Percentiles rank a stretch among this genome's conserved stretches.
Evolutionary conservation across 139 green algal genomes (phyloP).

Genomic region (Diplosphaera chodatii): DNA sequence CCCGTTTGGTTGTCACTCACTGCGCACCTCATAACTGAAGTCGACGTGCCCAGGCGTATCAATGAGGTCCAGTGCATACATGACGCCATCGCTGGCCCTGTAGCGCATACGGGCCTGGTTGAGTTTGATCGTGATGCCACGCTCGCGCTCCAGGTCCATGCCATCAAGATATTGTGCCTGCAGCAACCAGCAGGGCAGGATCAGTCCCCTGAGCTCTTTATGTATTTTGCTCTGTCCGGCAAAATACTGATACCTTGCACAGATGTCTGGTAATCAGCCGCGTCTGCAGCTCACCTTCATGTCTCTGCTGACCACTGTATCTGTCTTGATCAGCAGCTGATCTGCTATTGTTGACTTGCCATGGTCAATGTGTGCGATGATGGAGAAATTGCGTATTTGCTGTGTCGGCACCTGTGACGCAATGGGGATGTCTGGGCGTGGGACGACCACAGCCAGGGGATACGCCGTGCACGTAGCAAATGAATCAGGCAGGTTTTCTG

Average conservation of each 20-base stretch:
- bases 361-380: slow-evolving; percentile 84
- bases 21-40: slow-evolving; percentile 81
- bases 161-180: slow-evolving; percentile 91
- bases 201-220: no score
- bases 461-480: no score
- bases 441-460: no score
- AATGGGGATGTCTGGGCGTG: no score
- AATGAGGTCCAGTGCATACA: slow-evolving; percentile 84
- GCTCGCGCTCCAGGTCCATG: slow-evolving; percentile 78
- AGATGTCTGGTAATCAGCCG: no score
- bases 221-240: no score
- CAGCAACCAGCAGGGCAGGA: no score
- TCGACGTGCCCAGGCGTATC: slow-evolving; percentile 89
- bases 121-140: slow-evolving; percentile 92
- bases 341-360: slow-evolving; percentile 77
- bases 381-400: slow-evolving; percentile 72
- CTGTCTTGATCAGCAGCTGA: slow-evolving; percentile 74
- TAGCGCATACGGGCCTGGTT: slow-evolving; percentile 94
- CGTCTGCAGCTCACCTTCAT: slow-evolving; percentile 60
- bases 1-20: no score
- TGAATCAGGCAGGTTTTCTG: no score
- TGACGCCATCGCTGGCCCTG: slow-evolving; percentile 39
- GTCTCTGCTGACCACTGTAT: slow-evolving; percentile 68
- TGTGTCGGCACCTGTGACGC: not conserved
- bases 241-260: no score